Conservation (phyloP, 2,329 filamentous ascomycete species). For the Fusarium sp. region DNA sequence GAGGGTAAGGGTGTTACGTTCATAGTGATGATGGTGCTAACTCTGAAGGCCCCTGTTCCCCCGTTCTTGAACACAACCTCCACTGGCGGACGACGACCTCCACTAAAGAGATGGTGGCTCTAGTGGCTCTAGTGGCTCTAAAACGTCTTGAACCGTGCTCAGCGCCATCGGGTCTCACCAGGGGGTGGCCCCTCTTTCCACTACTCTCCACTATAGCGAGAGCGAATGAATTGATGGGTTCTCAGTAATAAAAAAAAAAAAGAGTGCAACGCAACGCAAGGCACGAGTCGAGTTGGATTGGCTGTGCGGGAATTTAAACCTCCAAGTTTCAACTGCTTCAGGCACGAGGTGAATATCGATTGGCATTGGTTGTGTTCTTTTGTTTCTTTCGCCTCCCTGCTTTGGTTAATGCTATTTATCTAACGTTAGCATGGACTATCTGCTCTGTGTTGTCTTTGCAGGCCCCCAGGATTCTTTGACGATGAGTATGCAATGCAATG, state of each 20-base stretch:
- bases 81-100: neutral
- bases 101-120: constrained; percentile 24
- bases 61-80: constrained; percentile 8
- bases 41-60: constrained; percentile 18
- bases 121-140: constrained; percentile 31
- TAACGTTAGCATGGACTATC: no score
- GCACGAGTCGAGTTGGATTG: constrained; percentile 40
- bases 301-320: constrained; percentile 34
- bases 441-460: constrained; percentile 10
- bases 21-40: constrained; percentile 8
- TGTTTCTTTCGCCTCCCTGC: constrained; percentile 21
- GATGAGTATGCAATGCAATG: constrained; percentile 12
- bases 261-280: constrained; percentile 18
- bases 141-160: constrained; percentile 30
- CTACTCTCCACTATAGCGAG: neutral
- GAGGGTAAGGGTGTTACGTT: constrained; percentile 49
- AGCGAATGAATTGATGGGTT: neutral
- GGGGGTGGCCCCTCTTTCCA: constrained; percentile 11
- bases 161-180: constrained; percentile 15
- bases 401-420: no score
- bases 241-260: constrained; percentile 4
- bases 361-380: constrained; percentile 8
- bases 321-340: constrained; percentile 15
- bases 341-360: neutral
- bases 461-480: constrained; percentile 6